phyloP scores from a whole-genome alignment of 2,329 filamentous ascomycete species.

The Periconia sp. region DNA sequence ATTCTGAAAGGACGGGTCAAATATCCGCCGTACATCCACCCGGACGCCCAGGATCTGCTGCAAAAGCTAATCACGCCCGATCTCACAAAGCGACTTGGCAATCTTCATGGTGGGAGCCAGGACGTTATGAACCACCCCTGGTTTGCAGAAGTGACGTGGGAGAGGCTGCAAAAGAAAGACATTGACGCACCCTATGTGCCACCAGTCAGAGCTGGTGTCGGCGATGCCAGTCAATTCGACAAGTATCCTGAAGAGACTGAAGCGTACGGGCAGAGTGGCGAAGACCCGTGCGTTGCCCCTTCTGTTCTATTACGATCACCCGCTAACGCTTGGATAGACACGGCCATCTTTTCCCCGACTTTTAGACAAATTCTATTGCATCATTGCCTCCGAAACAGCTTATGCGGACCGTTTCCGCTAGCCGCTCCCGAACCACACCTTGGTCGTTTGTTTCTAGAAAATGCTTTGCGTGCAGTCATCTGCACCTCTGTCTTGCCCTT shows the following conservation, averaged over 20 bases:
- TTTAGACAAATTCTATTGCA: conserved; percentile 16
- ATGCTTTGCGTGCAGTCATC: too few species aligned
- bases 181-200: conserved; percentile 98
- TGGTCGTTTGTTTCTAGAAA: too few species aligned
- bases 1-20: conserved; percentile 95
- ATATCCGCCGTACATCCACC: conserved; percentile 94
- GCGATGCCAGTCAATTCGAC: conserved; percentile 97
- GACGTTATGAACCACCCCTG: conserved; percentile 96
- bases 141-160: conserved; percentile 99
- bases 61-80: conserved; percentile 93
- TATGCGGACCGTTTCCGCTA: conserved; percentile 3
- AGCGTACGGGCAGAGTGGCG: conserved; percentile 78
- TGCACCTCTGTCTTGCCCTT: too few species aligned
- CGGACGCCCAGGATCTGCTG: conserved; percentile 90
- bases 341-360: conserved; percentile 29
- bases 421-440: conserved; percentile 1
- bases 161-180: conserved; percentile 89
- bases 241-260: conserved; percentile 97
- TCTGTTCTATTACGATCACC: background rate
- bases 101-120: conserved; percentile 85
- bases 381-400: too few species aligned
- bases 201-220: conserved; percentile 89
- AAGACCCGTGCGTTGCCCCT: conserved; percentile 77
- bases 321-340: conserved; percentile 19
- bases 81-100: conserved; percentile 91